Base-by-base conservation (phyloP, 495 filamentous ascomycete genomes). In the Echria macrotheca region DNA sequence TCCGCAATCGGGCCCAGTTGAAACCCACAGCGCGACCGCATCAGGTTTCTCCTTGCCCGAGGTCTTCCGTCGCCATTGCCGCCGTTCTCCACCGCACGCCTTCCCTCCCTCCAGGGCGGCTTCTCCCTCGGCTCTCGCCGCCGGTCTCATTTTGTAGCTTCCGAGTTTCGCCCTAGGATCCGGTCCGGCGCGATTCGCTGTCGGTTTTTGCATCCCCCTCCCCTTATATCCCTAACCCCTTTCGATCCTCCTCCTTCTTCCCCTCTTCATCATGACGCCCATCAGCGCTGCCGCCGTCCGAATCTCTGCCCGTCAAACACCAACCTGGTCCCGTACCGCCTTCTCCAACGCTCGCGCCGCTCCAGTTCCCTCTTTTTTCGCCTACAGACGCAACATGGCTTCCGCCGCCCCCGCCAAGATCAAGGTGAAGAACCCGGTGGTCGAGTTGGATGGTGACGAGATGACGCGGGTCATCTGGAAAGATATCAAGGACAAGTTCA, bases 391-490 rank as follows among this genome's bases (percentile, higher is more conserved):
- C 64, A 66, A 53, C 47, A 69, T 69, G 65, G 67, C 66, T 42
- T 57, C 67, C 55, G 56, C 56, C 44, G 54, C 39, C 48, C 54
- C 56, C 47, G 48, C 56, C 54, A 96, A 95, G 82, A 96, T 96
- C 76, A 88, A 93, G 77, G 91, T 96, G 66, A 85, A 91, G 81
- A 97, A 94, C 71, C 93, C 93, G 50, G 82, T 98, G 62, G 93
- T 98, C 69, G 88, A 91, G 69, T 77, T 98, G 63, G 93, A 98
- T 69, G 93, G 93, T 60, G 93, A 98, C 77, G 93, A 98, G 81
- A 98, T 98, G 93, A 98, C 93, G 51, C 79, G 93, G 60, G 89
- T 98, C 59, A 98, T 98, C 73, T 98, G 93, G 93, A 74, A 96
- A 73, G 83, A 89, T 63, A 98, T 98, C 76, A 95, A 95, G 76